Evolutionary conservation across 192 early-diverging fungal genomes (phyloP).

Genomic region (Coemansia sp.): DNA sequence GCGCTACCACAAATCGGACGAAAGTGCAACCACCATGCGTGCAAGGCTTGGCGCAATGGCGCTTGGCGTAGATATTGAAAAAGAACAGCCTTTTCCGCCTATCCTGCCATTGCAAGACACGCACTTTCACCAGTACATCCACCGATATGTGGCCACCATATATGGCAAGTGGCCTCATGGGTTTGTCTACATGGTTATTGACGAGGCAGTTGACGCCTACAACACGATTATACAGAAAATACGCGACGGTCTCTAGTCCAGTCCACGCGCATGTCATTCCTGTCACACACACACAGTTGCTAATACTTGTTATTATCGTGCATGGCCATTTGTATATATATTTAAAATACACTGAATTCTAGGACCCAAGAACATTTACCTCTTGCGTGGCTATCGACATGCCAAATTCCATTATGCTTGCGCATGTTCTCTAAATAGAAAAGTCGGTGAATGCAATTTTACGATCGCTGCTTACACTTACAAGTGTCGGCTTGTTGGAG

Average conservation of each 20-base stretch:
- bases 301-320: no score
- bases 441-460: conserved; percentile 36
- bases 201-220: conserved; percentile 42
- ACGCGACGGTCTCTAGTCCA: conserved; percentile 4
- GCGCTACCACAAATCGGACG: conserved; percentile 21
- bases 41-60: conserved; percentile 33
- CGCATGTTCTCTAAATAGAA: conserved; percentile 8
- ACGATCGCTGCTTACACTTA: conserved; percentile 24
- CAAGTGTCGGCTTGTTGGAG: conserved; percentile 15
- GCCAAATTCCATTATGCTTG: neutral
- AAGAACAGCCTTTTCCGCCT: conserved; percentile 36
- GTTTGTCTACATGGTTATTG: conserved; percentile 52
- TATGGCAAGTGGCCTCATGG: conserved; percentile 43
- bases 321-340: neutral
- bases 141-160: conserved; percentile 17
- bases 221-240: conserved; percentile 40
- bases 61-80: conserved; percentile 25
- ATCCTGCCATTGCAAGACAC: conserved; percentile 33
- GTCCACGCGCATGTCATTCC: neutral
- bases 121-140: conserved; percentile 32
- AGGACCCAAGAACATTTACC: no score
- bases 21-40: conserved; percentile 19
- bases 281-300: no score
- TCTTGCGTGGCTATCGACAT: neutral
- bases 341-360: neutral